These are phyloP conservation scores for Zymoseptoria ardabiliae DNA, from an alignment of 2,329 filamentous ascomycete genomes.

Conservation along the genomic window DNA sequence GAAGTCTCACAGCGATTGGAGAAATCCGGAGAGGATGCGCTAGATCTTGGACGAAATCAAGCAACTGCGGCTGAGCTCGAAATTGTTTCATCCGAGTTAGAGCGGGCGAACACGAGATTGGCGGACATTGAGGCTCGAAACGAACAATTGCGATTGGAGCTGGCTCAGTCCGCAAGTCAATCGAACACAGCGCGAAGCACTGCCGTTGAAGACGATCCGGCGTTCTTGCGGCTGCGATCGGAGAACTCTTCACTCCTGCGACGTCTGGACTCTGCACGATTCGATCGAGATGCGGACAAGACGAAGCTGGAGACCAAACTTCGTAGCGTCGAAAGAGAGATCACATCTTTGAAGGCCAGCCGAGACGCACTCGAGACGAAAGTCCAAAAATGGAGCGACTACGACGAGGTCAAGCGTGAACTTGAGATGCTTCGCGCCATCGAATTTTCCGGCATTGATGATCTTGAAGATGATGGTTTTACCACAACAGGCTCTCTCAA, in stretches of 20 bases:
- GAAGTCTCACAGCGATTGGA: constrained; percentile 89
- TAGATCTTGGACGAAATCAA: constrained; percentile 49
- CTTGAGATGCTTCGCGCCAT: constrained; percentile 92
- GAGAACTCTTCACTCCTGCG: constrained; percentile 89
- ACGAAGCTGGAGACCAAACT: constrained; percentile 68
- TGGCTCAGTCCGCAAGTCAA: constrained; percentile 80
- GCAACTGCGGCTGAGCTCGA: constrained; percentile 87
- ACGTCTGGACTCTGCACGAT: constrained; percentile 73
- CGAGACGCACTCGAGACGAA: constrained; percentile 72
- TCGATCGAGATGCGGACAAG: constrained; percentile 76
- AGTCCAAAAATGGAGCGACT: constrained; percentile 84
- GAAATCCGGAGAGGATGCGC: constrained; percentile 56
- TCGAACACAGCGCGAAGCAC: constrained; percentile 50
- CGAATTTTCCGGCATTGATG: constrained; percentile 83
- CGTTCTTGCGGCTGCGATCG: constrained; percentile 77
- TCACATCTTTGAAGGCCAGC: constrained; percentile 67
- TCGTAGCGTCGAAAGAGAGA: constrained; percentile 72
- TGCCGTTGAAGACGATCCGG: constrained; percentile 78
- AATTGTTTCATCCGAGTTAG: constrained; percentile 84
- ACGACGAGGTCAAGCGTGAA: constrained; percentile 93
- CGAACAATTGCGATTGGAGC: constrained; percentile 81
- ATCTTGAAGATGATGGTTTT: constrained; percentile 46
- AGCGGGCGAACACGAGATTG: constrained; percentile 77
- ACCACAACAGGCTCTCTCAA: constrained; percentile 33
- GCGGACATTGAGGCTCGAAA: constrained; percentile 91